Percentiles rank a stretch among this genome's conserved stretches.
phyloP scores from a whole-genome alignment of 768 basidiomycete genomes.

The Termitomyces sp. region DNA sequence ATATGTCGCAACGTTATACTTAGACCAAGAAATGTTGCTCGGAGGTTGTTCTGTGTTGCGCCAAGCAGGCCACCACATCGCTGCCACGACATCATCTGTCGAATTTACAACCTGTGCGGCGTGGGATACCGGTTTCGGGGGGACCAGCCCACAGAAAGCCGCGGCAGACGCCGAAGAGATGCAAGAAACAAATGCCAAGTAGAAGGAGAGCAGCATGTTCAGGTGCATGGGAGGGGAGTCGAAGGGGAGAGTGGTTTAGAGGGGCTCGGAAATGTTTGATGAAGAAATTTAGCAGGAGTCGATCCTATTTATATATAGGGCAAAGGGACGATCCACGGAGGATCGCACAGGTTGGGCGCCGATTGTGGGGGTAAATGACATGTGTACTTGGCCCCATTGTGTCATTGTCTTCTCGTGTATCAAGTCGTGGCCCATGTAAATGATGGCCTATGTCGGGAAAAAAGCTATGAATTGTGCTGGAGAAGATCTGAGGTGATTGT shows the following conservation, averaged over 20 bases:
- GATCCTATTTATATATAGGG: conserved; percentile 1
- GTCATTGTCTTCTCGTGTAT: conserved; percentile 6
- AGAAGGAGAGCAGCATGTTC: conserved; percentile 5
- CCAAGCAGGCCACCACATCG: conserved; percentile 58
- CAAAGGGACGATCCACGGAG: not conserved
- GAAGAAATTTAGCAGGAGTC: not conserved
- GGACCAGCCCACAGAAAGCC: conserved; percentile 27
- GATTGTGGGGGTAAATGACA: conserved; percentile 6
- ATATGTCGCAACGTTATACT: conserved; percentile 44
- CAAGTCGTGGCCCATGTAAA: not conserved
- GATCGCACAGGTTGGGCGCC: not conserved
- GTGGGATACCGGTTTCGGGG: conserved; percentile 14
- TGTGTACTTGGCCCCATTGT: conserved; percentile 5
- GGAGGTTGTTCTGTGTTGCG: conserved; percentile 33
- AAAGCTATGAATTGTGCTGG: not conserved
- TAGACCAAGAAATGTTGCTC: conserved; percentile 43
- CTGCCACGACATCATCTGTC: conserved; percentile 32
- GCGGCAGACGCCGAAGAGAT: conserved; percentile 20
- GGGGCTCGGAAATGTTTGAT: not conserved
- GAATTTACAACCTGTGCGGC: not conserved
- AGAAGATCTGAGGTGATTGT: too few relatives aligned
- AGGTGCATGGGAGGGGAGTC: not conserved
- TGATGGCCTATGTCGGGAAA: not conserved
- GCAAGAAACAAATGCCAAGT: conserved; percentile 17
- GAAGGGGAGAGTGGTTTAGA: not conserved